Percentiles rank a stretch among this genome's conserved stretches.
Evolutionary conservation across 306 rosid genomes (phyloP).

Genomic region (Alnus glutinosa): DNA sequence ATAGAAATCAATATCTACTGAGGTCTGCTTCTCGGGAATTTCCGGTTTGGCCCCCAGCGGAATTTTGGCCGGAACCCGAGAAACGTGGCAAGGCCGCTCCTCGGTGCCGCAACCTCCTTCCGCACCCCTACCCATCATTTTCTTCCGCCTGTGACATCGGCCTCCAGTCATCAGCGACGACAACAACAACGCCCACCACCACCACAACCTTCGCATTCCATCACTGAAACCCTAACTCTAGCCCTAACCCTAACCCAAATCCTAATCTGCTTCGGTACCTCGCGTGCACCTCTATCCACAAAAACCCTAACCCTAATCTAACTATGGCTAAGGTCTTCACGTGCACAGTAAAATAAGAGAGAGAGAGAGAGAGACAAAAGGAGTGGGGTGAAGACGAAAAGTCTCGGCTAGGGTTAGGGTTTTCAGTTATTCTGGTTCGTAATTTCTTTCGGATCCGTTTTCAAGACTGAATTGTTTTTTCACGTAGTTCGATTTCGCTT

Average conservation of each 20-base stretch:
- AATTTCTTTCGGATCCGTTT: constrained; percentile 62
- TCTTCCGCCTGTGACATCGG: constrained; percentile 68
- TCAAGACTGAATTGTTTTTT: constrained; percentile 39
- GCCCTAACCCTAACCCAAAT: constrained; percentile 23
- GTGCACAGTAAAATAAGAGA: constrained; percentile 1
- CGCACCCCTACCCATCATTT: constrained; percentile 61
- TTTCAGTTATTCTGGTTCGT: constrained; percentile 65
- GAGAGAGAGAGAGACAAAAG: constrained; percentile 9
- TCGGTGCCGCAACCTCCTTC: constrained; percentile 48
- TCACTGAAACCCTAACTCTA: constrained; percentile 50
- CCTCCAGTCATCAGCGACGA: constrained; percentile 80
- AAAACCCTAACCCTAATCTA: constrained; percentile 35
- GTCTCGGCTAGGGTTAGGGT: constrained; percentile 75
- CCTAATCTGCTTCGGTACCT: background rate
- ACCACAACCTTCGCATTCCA: constrained; percentile 52
- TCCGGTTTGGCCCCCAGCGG: constrained; percentile 55
- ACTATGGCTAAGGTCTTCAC: constrained; percentile 24
- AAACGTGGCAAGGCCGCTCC: constrained; percentile 46
- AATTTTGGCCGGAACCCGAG: constrained; percentile 44
- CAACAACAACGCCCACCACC: constrained; percentile 40
- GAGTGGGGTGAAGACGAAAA: constrained; percentile 41
- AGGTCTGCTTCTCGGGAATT: constrained; percentile 16
- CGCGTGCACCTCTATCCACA: background rate
- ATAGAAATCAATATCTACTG: constrained; percentile 47
- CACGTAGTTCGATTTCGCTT: constrained; percentile 57